phyloP scores from a whole-genome alignment of 306 rosid genomes.

The Casuarina cunninghamiana region DNA sequence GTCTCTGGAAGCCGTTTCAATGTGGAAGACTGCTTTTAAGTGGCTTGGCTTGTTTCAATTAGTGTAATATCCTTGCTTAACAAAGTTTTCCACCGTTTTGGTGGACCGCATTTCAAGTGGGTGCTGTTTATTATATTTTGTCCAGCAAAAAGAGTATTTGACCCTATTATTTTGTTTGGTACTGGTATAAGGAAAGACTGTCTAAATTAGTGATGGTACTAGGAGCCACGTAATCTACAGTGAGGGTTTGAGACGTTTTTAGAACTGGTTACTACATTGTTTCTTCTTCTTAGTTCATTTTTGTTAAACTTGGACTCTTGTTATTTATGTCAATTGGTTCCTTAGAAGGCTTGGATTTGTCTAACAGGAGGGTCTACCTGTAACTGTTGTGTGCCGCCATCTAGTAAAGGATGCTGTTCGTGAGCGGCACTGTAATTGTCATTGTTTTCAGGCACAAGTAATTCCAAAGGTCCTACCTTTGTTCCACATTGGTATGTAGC shows the following conservation, averaged over 20 bases:
- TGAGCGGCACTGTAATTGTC: slow-evolving; percentile 71
- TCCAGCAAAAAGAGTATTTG: not conserved
- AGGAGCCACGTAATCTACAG: too few relatives aligned
- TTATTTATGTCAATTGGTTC: not conserved
- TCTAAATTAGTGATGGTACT: too few relatives aligned
- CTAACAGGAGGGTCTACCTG: slow-evolving; percentile 69
- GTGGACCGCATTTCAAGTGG: not conserved
- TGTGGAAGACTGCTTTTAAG: not conserved
- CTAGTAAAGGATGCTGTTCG: slow-evolving; percentile 83
- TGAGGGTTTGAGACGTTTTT: too few relatives aligned
- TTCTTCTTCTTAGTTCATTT: not conserved
- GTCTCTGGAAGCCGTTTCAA: not conserved
- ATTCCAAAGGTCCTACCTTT: slow-evolving; percentile 6
- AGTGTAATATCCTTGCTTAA: not conserved
- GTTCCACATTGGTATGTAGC: not conserved
- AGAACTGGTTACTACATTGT: too few relatives aligned
- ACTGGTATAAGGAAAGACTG: not conserved
- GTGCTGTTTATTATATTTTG: not conserved
- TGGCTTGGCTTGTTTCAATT: not conserved
- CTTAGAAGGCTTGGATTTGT: slow-evolving; percentile 3
- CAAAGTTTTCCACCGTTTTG: not conserved
- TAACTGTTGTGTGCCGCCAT: slow-evolving; percentile 59
- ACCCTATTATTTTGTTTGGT: not conserved
- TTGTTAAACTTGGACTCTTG: not conserved
- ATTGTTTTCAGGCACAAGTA: slow-evolving; percentile 57